phyloP scores from a whole-genome alignment of 345 rosid genomes.

The Corymbia maculata region DNA sequence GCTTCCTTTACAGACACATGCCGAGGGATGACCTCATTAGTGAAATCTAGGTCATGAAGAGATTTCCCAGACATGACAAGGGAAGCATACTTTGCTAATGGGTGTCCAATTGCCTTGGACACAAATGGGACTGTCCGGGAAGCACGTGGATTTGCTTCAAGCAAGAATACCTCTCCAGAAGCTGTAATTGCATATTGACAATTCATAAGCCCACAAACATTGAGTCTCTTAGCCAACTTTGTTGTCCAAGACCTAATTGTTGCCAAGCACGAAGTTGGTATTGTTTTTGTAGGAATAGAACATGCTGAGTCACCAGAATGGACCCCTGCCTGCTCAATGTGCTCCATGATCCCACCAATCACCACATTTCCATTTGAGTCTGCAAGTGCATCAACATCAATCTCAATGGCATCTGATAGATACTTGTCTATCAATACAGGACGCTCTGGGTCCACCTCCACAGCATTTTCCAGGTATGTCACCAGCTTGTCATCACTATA shows the following conservation, averaged over 20 bases:
- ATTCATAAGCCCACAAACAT: slow-evolving; percentile 94
- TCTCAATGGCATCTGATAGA: slow-evolving; percentile 83
- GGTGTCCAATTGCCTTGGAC: slow-evolving; percentile 97
- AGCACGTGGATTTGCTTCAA: slow-evolving; percentile 98
- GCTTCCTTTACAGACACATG: slow-evolving; percentile 95
- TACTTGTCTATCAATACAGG: slow-evolving; percentile 89
- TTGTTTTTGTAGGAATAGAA: slow-evolving; percentile 75
- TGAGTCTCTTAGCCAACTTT: slow-evolving; percentile 64
- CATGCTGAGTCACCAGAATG: slow-evolving; percentile 99
- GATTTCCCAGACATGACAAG: slow-evolving; percentile 87
- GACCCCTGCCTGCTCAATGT: slow-evolving; percentile 96
- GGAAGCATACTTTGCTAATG: slow-evolving; percentile 88
- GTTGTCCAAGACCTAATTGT: slow-evolving; percentile 79
- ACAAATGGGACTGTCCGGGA: slow-evolving; percentile 96
- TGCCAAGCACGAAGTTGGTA: slow-evolving; percentile 60
- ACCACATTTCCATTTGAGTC: slow-evolving; percentile 76
- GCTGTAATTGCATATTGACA: slow-evolving; percentile 87
- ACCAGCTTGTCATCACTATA: slow-evolving; percentile 68
- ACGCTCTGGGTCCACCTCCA: slow-evolving; percentile 85
- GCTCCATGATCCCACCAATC: slow-evolving; percentile 98
- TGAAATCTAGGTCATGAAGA: slow-evolving; percentile 58
- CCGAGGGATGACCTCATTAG: slow-evolving; percentile 69
- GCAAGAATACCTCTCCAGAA: slow-evolving; percentile 77
- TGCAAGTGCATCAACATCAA: slow-evolving; percentile 85
- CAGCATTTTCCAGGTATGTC: slow-evolving; percentile 82